Conservation (phyloP, 768 basidiomycete genomes). For the Trametes maxima region DNA sequence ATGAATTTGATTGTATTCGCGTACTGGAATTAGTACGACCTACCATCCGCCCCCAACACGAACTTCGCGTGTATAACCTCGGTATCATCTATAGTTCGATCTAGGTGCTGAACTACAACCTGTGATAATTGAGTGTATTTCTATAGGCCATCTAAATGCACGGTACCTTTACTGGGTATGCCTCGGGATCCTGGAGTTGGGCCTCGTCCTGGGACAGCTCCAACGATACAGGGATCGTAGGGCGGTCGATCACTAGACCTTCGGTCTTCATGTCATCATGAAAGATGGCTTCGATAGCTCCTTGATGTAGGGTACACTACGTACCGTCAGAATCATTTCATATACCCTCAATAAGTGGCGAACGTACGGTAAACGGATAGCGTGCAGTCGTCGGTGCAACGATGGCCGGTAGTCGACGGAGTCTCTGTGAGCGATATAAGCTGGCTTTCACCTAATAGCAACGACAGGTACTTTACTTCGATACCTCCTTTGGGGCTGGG, state of each 20-base stretch:
- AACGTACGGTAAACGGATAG: slow-evolving; percentile 70
- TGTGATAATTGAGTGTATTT: slow-evolving; percentile 22
- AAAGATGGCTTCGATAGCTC: slow-evolving; percentile 62
- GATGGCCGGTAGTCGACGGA: slow-evolving; percentile 64
- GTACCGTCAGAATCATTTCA: background rate
- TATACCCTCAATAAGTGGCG: no score
- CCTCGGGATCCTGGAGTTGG: slow-evolving; percentile 42
- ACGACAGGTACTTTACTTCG: slow-evolving; percentile 43
- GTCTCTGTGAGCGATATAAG: slow-evolving; percentile 44
- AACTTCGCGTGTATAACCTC: slow-evolving; percentile 37
- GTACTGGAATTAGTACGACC: background rate
- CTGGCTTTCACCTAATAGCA: background rate
- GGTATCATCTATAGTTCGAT: slow-evolving; percentile 34
- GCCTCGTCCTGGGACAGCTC: slow-evolving; percentile 44
- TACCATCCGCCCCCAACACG: slow-evolving; percentile 40
- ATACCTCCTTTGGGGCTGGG: slow-evolving; percentile 63
- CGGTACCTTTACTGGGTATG: slow-evolving; percentile 34
- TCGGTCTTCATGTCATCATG: slow-evolving; percentile 52
- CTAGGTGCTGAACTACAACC: slow-evolving; percentile 48
- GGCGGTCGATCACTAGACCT: slow-evolving; percentile 46
- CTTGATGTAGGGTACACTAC: slow-evolving; percentile 65
- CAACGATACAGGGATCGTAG: slow-evolving; percentile 43
- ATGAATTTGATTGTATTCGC: background rate
- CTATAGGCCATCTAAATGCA: background rate
- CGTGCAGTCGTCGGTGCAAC: slow-evolving; percentile 58